Evolutionary conservation across 495 filamentous ascomycete species (phyloP), one percentile per base, ranked within the genome.

Genomic region (Parachaetomium inaequale): DNA sequence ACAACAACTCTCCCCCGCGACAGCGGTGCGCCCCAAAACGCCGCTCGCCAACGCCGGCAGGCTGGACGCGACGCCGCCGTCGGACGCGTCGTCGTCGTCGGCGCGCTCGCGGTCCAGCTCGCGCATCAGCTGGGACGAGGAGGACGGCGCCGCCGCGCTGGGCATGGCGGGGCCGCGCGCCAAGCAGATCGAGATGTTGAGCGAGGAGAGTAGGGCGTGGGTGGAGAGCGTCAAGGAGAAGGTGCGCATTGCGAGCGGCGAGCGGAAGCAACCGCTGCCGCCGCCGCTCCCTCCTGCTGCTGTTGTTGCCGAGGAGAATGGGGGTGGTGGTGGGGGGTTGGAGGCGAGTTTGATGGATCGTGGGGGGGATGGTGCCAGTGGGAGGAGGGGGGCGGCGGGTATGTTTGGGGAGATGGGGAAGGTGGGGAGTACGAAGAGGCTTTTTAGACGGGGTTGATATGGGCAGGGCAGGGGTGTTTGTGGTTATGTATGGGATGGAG

Each of bases 141-240:
- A 85, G 23, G 83, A 85, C 56, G 78, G 68, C 63, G 7, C 45
- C 38, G 38, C 42, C 15, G 70, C 76, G 3, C 75, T 88, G 11
- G 86, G 86, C 5, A 78, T 90, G 29, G 85, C 86, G 1, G 87
- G 87, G 14, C 86, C 87, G 7, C 79, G 78, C 55, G 75, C 74
- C 17, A 87, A 83, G 74, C 81, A 79, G 42, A 69, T 79, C 8
- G 80, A 82, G 50, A 83, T 91, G n/a, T n/a, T n/a, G 63, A 83
- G 78, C 52, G 82, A 82, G 58, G 84, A 89, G 72, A 85, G 85
- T 64, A 75, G 81, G 52, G 80, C 82, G 43, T 91, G 88, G 88
- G 85, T 91, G 3, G 85, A 91, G 70, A 86, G 82, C 31, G 85
- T 91, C 75, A 82, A 89, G 70, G 85, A 87, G 50, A 85, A 87